phyloP scores from a whole-genome alignment of 192 early-diverging fungal genomes.

The Coemansia sp. region DNA sequence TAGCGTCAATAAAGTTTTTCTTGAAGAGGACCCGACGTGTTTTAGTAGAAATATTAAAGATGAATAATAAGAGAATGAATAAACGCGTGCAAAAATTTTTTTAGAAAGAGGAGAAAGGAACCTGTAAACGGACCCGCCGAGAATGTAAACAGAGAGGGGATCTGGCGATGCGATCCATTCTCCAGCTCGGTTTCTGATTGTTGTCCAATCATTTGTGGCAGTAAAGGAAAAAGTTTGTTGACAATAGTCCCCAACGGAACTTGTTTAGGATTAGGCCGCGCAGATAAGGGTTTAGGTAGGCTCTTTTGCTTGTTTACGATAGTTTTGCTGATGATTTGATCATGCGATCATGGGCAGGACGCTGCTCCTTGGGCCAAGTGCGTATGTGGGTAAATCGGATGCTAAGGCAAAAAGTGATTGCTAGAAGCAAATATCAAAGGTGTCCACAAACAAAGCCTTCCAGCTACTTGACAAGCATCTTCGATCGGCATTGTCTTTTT shows the following conservation, averaged over 20 bases:
- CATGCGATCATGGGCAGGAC: neutral
- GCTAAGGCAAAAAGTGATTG: too few species aligned
- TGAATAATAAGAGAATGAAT: neutral
- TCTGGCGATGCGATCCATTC: neutral
- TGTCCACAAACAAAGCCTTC: too few species aligned
- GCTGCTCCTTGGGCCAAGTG: too few species aligned
- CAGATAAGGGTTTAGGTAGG: neutral
- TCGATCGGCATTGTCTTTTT: too few species aligned
- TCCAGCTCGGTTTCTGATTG: neutral
- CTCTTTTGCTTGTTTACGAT: neutral
- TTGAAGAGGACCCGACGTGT: neutral
- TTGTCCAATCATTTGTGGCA: neutral
- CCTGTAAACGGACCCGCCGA: neutral
- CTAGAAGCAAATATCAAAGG: too few species aligned
- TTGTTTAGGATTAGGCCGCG: too few species aligned
- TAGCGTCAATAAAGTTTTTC: neutral
- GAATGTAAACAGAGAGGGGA: neutral
- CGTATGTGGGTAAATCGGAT: too few species aligned
- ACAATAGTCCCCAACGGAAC: neutral
- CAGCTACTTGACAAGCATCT: too few species aligned
- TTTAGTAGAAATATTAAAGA: neutral
- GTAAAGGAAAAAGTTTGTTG: neutral
- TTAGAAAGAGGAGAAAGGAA: conserved; percentile 9
- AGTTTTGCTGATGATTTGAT: neutral
- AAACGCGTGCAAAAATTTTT: neutral